Base-by-base conservation (phyloP, 345 rosid species). In the Pistacia vera region DNA sequence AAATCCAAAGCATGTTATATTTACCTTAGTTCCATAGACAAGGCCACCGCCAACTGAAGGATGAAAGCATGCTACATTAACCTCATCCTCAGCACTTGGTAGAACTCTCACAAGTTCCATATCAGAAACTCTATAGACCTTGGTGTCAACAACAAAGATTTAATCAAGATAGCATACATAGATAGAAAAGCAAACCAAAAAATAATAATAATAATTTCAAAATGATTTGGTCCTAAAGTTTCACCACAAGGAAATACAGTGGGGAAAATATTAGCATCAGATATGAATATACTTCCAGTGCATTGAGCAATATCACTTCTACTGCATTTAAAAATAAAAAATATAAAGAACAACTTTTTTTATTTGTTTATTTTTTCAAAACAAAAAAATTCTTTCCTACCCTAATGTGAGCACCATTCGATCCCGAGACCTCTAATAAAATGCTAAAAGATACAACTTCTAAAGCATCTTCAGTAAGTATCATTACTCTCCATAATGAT, bases 51-150 rank as follows among this genome's bases (percentile, higher is more conserved):
- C 97, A 12, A 89, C 88, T 61, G 89, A 85, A 76, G 97, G 98
- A 84, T 93, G 98, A 80, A 90, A 93, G 81, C 97, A 91, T 57
- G 96, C 97, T 51, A 93, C 94, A 79, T 91, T 91, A 68, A 93
- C 96, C 89, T 93, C 97, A 84, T 93, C 97, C 76, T 93, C 98
- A 48, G 89, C 90, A 69, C 95, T 93, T 25, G 97, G 95, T 74
- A 91, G 95, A 74, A 91, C 95, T 87, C 90, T 88, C 64, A 91
- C 95, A 44, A 93, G 91, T 78, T 90, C 90, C 98, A 93, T 93
- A 81, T 90, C 93, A 38, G 92, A 91, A 80, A 93, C 93, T 86
- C 95, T 87, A 74, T 89, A 92, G 10, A 94, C 84, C 96, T 94
- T 84, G 73, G 76, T 11, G 58, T 41, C 56, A 77, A 77, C 71